Evolutionary conservation across 225 moss, liverwort and hornwort species (phyloP).

Genomic region (Asterella californica): DNA sequence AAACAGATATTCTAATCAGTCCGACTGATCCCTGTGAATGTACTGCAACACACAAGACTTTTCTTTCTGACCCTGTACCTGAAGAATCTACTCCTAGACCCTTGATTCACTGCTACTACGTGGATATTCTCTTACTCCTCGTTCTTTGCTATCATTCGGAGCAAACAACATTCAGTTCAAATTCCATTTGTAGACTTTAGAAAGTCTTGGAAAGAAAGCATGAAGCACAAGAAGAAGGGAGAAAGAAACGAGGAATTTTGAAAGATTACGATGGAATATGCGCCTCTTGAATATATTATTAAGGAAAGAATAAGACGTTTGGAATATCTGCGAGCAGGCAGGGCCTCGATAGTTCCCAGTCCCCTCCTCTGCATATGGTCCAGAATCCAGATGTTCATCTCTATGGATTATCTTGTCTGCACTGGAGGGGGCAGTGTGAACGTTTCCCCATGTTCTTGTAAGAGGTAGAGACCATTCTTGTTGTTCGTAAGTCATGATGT

Average conservation of each 20-base stretch:
- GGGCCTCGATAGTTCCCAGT: too few species aligned
- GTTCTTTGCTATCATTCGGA: too few species aligned
- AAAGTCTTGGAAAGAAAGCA: not conserved
- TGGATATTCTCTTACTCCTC: not conserved
- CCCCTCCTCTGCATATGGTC: too few species aligned
- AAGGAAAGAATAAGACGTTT: not conserved
- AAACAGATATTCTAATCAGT: not conserved
- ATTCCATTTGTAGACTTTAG: too few species aligned
- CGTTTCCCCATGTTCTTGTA: not conserved
- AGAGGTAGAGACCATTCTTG: not conserved
- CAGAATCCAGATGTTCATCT: too few species aligned
- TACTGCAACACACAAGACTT: not conserved
- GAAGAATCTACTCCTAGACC: not conserved
- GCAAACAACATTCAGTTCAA: not conserved
- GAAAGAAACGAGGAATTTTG: not conserved
- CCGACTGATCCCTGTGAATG: not conserved
- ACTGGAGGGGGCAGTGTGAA: slow-evolving; percentile 1
- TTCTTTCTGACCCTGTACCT: too few species aligned
- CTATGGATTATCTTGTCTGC: slow-evolving; percentile 1
- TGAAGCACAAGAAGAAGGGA: not conserved
- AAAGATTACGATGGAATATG: not conserved
- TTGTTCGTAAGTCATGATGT: not conserved
- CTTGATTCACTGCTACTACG: not conserved
- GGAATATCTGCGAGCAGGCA: too few species aligned
- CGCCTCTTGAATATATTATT: not conserved